These are phyloP conservation scores for Pichia sp. DNA, from an alignment of 1,139 yeast species.

Conservation along the genomic window DNA sequence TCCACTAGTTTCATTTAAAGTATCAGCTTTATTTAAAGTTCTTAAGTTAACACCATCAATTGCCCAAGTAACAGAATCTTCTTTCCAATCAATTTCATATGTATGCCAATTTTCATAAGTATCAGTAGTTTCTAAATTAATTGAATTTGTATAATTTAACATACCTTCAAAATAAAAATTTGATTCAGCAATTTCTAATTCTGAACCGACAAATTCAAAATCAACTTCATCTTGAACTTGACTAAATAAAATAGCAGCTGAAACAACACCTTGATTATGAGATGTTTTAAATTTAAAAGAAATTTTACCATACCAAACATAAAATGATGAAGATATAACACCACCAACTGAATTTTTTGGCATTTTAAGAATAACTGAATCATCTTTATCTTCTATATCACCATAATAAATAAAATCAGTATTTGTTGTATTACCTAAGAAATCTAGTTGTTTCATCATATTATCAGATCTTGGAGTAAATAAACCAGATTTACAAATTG, in stretches of 20 bases:
- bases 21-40: constrained; percentile 57
- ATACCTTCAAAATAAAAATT: constrained; percentile 76
- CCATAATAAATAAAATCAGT: constrained; percentile 77
- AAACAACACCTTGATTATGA: constrained; percentile 71
- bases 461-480: constrained; percentile 35
- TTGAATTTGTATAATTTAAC: constrained; percentile 59
- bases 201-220: constrained; percentile 76
- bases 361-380: constrained; percentile 63
- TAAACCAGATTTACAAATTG: constrained; percentile 27
- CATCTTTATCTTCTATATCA: constrained; percentile 48
- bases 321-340: constrained; percentile 72
- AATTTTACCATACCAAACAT: constrained; percentile 83
- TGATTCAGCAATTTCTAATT: constrained; percentile 59
- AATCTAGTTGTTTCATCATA: constrained; percentile 37
- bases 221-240: constrained; percentile 83
- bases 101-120: constrained; percentile 69
- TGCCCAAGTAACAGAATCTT: constrained; percentile 65
- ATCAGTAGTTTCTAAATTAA: constrained; percentile 39
- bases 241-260: constrained; percentile 80
- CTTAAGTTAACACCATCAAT: constrained; percentile 69
- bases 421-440: constrained; percentile 64
- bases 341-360: constrained; percentile 74
- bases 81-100: constrained; percentile 79
- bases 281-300: constrained; percentile 67
- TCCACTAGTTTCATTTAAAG: constrained; percentile 60